phyloP scores from a whole-genome alignment of 306 rosid genomes.

The Adenanthera pavonina region DNA sequence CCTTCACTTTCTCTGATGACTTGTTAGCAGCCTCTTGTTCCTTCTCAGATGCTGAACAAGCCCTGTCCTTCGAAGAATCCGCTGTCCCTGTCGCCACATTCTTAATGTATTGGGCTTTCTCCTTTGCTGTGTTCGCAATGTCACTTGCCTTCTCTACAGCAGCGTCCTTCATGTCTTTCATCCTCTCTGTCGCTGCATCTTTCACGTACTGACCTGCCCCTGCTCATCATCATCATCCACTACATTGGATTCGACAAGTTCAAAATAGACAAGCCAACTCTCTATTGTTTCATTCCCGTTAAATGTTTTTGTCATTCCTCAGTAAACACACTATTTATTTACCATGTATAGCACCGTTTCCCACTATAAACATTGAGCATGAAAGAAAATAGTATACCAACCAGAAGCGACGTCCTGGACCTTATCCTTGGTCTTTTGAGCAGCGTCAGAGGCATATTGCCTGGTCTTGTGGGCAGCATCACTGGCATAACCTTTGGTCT shows the following conservation, averaged over 20 bases:
- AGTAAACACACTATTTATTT: background rate
- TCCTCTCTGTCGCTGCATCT: conserved; percentile 36
- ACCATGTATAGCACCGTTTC: background rate
- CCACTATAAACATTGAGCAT: background rate
- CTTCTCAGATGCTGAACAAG: background rate
- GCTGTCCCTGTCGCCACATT: conserved; percentile 29
- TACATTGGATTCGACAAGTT: background rate
- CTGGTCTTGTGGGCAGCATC: conserved; percentile 9
- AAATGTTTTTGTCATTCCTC: background rate
- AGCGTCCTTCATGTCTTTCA: conserved; percentile 33
- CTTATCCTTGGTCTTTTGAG: conserved; percentile 44
- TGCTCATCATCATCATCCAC: conserved; percentile 27
- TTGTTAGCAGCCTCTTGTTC: background rate
- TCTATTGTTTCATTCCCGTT: background rate
- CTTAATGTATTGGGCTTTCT: conserved; percentile 26
- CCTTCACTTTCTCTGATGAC: conserved; percentile 19
- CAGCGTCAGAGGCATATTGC: conserved; percentile 24
- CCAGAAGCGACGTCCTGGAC: conserved; percentile 59
- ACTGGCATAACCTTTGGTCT: conserved; percentile 1
- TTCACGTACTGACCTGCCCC: conserved; percentile 55
- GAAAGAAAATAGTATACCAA: conserved; percentile 30
- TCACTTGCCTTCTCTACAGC: conserved; percentile 49
- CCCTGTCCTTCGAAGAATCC: conserved; percentile 20
- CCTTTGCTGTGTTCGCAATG: conserved; percentile 43
- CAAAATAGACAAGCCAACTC: too few relatives aligned